Evolutionary conservation across 2,329 filamentous ascomycete species (phyloP).

Genomic region (Dactylellina haptotyla): DNA sequence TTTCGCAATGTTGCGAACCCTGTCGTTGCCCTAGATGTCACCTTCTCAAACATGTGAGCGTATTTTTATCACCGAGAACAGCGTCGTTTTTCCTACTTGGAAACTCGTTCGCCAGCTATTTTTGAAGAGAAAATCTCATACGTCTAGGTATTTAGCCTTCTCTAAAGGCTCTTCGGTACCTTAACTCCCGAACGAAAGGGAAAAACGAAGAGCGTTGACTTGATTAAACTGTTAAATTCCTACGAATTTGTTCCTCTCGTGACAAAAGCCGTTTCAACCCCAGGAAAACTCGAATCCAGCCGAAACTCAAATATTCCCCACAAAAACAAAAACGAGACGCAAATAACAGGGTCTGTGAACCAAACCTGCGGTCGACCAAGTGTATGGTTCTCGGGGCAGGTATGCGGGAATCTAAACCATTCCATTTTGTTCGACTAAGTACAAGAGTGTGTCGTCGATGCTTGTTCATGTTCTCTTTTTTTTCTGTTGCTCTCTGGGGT

Average conservation of each 20-base stretch:
- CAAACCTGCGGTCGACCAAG: constrained; percentile 28
- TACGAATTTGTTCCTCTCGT: constrained; percentile 13
- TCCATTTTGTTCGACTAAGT: not conserved
- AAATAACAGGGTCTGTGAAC: constrained; percentile 4
- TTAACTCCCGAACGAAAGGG: constrained; percentile 8
- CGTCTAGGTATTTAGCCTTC: constrained; percentile 4
- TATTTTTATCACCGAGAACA: not conserved
- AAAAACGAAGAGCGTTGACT: not conserved
- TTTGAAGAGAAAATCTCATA: not conserved
- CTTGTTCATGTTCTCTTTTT: constrained; percentile 4
- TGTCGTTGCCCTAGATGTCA: not conserved
- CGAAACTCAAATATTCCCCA: constrained; percentile 43
- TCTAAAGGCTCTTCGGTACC: constrained; percentile 26
- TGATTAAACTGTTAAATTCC: constrained; percentile 1
- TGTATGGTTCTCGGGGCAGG: constrained; percentile 41
- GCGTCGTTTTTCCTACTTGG: not conserved
- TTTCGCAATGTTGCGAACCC: not conserved
- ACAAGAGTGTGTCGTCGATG: not conserved
- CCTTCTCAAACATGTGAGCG: constrained; percentile 15
- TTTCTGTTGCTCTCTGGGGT: not conserved
- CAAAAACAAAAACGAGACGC: constrained; percentile 10
- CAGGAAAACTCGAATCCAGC: constrained; percentile 31
- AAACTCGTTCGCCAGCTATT: not conserved
- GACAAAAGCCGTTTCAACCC: constrained; percentile 43
- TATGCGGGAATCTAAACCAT: not conserved